Conservation (phyloP, 495 filamentous ascomycete species). For the Penicillium coprophilum region DNA sequence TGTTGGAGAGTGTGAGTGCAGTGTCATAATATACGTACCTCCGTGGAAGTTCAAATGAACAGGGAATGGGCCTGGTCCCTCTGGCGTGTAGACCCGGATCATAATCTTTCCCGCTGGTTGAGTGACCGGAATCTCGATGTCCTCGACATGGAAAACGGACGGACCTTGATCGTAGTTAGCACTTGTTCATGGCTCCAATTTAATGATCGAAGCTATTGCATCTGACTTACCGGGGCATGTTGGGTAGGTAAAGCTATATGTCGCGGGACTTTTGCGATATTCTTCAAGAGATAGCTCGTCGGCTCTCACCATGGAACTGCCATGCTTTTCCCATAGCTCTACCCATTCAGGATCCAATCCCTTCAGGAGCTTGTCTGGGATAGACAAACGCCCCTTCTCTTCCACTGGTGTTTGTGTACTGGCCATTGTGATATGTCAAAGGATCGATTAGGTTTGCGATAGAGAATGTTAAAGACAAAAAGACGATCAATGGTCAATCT, state of each 20-base stretch:
- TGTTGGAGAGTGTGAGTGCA: background rate
- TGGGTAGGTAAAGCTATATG: conserved; percentile 36
- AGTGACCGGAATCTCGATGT: conserved; percentile 33
- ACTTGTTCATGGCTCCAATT: background rate
- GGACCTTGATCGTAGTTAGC: conserved; percentile 15
- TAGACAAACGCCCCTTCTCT: conserved; percentile 3
- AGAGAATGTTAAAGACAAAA: background rate
- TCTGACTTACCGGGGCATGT: conserved; percentile 29
- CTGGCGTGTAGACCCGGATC: conserved; percentile 36
- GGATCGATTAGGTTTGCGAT: background rate
- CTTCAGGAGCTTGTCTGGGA: conserved; percentile 17
- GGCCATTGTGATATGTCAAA: background rate
- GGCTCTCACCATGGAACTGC: conserved; percentile 17
- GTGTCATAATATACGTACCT: background rate
- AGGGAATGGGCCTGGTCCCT: conserved; percentile 40
- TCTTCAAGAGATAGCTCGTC: conserved; percentile 34
- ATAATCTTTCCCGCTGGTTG: conserved; percentile 38
- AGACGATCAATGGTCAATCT: background rate
- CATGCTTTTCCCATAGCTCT: conserved; percentile 19
- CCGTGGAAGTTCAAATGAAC: conserved; percentile 49
- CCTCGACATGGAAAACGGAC: conserved; percentile 32
- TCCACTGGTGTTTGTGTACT: background rate
- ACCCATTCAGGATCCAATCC: conserved; percentile 23
- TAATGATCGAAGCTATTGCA: background rate
- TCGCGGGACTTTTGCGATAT: conserved; percentile 35